Base-by-base conservation (phyloP, 306 rosid species). In the Quercus parvula region DNA sequence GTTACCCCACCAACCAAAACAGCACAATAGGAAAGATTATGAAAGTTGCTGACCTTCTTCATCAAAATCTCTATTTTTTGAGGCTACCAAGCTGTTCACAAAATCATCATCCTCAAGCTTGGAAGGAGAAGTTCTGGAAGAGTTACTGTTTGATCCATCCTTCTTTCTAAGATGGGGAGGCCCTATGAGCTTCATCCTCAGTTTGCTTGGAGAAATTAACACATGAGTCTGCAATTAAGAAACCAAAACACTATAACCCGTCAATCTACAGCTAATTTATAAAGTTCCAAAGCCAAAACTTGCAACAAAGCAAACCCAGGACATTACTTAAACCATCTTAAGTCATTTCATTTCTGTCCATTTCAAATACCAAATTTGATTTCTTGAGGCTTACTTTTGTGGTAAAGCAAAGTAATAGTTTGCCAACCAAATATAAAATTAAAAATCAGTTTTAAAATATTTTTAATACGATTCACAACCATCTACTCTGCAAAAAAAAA, bases 81-180 rank as follows among this genome's bases (percentile, higher is more conserved):
- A 75, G 72, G 78, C 66, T 57, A 94, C 85, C 76, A 94, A 86
- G 89, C 95, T 84, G 74, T 90, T 86, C 66, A 88, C 90, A 85
- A 87, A 91, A 54, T 92, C 97, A 41, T 92, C 31, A 81, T 94
- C 94, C 10, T 82, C 94, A 77, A 87, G 66, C 84, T 88, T 91
- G 33, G 99, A 84, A 78, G 99, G 99, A 51, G 99, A 94, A 68
- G 97, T 92, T 89, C 99, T 92, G 18, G 97, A 85, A 61, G 99
- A 94, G 89, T 90, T 92, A 82, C 85, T 81, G 84, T 90, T 92
- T 85, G 99, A 94, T 81, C 95, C 97, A 82, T 89, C 92, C 79
- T 90, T 94, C 86, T 88, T 94, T 56, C 79, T 87, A 55, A 76
- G 84, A 75, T 88, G 73, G 73, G 87, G 97, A 81, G 97, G 80